These are phyloP conservation scores for Phaeodactylum tricornutum DNA, from an alignment of 108 stramenopile genomes.

Conservation along the genomic window DNA sequence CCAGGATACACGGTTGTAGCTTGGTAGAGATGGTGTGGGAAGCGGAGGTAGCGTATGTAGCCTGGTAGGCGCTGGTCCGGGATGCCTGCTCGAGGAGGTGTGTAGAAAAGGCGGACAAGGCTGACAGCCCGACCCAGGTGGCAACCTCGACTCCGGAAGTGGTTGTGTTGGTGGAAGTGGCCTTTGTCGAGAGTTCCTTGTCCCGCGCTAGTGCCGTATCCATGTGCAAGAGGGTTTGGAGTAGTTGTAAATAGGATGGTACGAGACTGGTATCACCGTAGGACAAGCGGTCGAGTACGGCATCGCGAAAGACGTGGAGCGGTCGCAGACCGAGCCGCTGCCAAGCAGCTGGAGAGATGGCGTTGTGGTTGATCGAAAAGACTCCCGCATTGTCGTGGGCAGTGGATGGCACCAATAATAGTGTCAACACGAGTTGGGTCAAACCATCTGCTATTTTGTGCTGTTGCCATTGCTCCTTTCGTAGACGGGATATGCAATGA, in stretches of 20 bases:
- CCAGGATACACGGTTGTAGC: not conserved
- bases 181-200: too few species aligned
- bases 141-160: slow-evolving; percentile 4
- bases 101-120: slow-evolving; percentile 11
- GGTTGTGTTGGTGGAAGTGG: not conserved
- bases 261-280: too few species aligned
- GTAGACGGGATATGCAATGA: slow-evolving; percentile 1
- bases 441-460: slow-evolving; percentile 1
- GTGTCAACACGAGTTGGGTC: slow-evolving; percentile 7
- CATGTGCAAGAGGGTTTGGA: slow-evolving; percentile 9
- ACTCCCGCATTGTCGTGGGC: slow-evolving; percentile 3
- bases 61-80: too few species aligned
- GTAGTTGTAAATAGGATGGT: slow-evolving; percentile 1
- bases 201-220: slow-evolving; percentile 4
- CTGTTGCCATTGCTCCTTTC: not conserved
- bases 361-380: not conserved
- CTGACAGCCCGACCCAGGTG: slow-evolving; percentile 8
- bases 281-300: not conserved
- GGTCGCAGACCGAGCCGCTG: slow-evolving; percentile 11
- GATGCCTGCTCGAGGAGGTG: not conserved
- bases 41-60: not conserved
- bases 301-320: slow-evolving; percentile 9
- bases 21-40: not conserved
- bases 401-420: slow-evolving; percentile 6
- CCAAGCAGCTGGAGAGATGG: not conserved